Evolutionary conservation across 352 stramenopile genomes (phyloP), one percentile per base, ranked within the genome.

Genomic region (Phytopythium chamaehyphon): DNA sequence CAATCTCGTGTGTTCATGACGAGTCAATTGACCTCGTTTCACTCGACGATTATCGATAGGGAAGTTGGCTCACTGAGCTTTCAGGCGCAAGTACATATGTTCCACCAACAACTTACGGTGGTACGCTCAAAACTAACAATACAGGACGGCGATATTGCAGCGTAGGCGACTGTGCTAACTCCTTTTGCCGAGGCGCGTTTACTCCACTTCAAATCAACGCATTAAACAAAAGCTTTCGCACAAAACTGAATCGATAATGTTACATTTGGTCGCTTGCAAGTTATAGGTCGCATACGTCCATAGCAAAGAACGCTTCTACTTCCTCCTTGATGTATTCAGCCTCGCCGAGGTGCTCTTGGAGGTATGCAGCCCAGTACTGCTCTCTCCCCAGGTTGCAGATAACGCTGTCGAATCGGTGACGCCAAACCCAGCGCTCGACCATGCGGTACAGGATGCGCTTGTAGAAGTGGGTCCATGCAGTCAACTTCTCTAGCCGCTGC

Each of bases 341-440:
- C 18, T 69, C 61, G 23, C 61, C 43, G 3, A 47, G 21, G 44
- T 69, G 51, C 45, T 46, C 54, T 19, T 51, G 56, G 14, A 28
- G n/a, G 21, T 69, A 59, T 3, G 61, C 46, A 8, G 47, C 64
- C 61, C 61, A 69, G 51, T 47, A 69, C 14, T 62, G 15, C n/a
- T 65, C 51, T 21, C n/a, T 1, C 36, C 58, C 15, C 33, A 54
- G 44, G 1, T 1, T 19, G 3, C 3, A 15, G 18, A 45, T 0
- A 19, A 57, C 23, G 8, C 46, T 33, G 10, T 19, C 45, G 39
- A 64, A 64, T 11, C 62, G 47, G 21, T 31, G n/a, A 12, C 54
- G 53, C 54, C 57, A 66, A 33, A 63, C 40, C 42, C 24, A 56
- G 1, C 9, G 22, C 24, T 35, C 33, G 10, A 70, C 4, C 6